Conservation (phyloP, 176 grass and related monocot species). For the Triticum turgidum region DNA sequence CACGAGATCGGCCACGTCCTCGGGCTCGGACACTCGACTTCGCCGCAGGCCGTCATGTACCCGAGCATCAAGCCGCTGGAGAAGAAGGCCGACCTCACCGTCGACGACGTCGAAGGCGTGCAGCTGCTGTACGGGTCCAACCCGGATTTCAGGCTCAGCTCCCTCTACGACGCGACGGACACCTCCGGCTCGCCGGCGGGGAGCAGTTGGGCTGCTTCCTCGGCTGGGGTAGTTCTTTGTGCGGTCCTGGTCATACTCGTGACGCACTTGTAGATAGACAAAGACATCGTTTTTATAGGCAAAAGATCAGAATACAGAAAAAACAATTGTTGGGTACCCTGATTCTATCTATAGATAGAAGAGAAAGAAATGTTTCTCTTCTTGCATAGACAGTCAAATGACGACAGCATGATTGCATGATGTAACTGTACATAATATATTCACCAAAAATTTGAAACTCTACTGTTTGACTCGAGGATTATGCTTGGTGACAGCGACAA, state of each 20-base stretch:
- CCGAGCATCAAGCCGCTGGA: slow-evolving; percentile 62
- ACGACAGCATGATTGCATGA: background rate
- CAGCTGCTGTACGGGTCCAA: slow-evolving; percentile 83
- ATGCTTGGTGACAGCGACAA: background rate
- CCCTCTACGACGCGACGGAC: slow-evolving; percentile 54
- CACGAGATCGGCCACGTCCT: slow-evolving; percentile 97
- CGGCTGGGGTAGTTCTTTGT: background rate
- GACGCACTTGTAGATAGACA: slow-evolving; percentile 33
- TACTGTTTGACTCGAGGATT: background rate
- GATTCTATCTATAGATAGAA: background rate
- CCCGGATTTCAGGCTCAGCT: slow-evolving; percentile 67
- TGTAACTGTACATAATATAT: slow-evolving; percentile 31
- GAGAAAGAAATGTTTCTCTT: background rate
- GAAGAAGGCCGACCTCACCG: slow-evolving; percentile 66
- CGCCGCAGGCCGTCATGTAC: slow-evolving; percentile 85
- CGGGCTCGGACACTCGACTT: slow-evolving; percentile 71
- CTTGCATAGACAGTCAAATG: slow-evolving; percentile 3
- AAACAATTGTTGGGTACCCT: background rate
- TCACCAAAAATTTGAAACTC: background rate
- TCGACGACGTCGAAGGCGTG: slow-evolving; percentile 80
- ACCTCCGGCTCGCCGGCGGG: slow-evolving; percentile 26
- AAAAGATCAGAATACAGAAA: background rate
- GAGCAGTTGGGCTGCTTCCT: slow-evolving; percentile 19
- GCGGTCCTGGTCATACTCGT: slow-evolving; percentile 27
- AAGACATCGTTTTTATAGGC: background rate